Evolutionary conservation across 1,139 yeast species (phyloP).

Genomic region (Nakaseomyces glabratus): DNA sequence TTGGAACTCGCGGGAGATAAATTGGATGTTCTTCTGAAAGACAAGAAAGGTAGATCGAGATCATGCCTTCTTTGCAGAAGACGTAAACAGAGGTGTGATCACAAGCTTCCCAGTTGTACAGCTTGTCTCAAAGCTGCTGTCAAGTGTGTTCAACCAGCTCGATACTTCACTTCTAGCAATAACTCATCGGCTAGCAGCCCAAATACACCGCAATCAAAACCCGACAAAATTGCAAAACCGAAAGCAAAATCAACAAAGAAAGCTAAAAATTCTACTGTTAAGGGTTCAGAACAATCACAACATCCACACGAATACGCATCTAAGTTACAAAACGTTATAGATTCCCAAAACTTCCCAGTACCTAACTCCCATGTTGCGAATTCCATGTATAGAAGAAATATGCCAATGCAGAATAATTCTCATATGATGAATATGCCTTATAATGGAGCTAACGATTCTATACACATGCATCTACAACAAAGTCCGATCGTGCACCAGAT

Average conservation of each 20-base stretch:
- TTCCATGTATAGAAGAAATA: no score
- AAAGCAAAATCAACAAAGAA: constrained; percentile 4
- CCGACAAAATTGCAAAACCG: no score
- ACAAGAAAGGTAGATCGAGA: constrained; percentile 43
- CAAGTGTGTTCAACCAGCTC: constrained; percentile 49
- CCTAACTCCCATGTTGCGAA: no score
- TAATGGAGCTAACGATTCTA: no score
- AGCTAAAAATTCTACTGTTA: constrained; percentile 10
- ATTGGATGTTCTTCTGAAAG: constrained; percentile 26
- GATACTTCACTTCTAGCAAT: constrained; percentile 33
- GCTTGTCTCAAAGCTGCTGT: constrained; percentile 52
- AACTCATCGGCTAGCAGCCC: constrained; percentile 5
- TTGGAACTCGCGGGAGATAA: constrained; percentile 29
- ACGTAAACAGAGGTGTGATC: constrained; percentile 52
- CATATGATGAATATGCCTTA: no score
- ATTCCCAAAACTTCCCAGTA: not conserved
- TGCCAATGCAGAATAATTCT: no score
- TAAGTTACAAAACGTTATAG: constrained; percentile 1
- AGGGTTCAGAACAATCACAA: not conserved
- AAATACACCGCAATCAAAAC: constrained; percentile 1
- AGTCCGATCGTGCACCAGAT: no score
- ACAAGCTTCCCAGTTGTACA: constrained; percentile 50
- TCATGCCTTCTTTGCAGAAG: constrained; percentile 45
- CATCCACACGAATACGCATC: constrained; percentile 4
- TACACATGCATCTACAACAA: no score